These are phyloP conservation scores for Mangifera indica DNA, from an alignment of 345 rosid genomes.

Conservation along the genomic window DNA sequence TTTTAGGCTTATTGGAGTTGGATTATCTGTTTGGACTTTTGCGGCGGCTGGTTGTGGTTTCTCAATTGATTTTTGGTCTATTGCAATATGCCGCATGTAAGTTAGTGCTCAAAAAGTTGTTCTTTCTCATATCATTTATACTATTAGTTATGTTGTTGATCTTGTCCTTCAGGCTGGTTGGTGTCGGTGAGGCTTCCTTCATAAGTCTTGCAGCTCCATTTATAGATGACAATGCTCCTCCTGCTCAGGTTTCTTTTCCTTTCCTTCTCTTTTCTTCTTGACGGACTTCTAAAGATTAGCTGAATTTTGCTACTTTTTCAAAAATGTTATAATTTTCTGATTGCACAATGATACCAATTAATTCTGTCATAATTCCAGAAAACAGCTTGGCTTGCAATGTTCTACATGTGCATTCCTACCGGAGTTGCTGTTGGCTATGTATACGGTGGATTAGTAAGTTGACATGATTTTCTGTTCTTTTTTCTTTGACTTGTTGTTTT, in stretches of 20 bases:
- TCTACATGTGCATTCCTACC: constrained; percentile 96
- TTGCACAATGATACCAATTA: neutral
- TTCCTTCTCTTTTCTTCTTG: neutral
- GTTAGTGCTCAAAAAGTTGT: constrained; percentile 21
- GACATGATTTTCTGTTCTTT: neutral
- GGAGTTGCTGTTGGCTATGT: constrained; percentile 92
- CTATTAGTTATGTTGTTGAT: neutral
- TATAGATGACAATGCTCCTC: constrained; percentile 92
- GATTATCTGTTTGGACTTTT: constrained; percentile 87
- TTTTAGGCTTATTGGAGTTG: constrained; percentile 85
- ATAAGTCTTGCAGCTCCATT: constrained; percentile 98
- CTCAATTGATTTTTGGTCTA: constrained; percentile 82
- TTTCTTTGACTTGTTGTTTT: neutral
- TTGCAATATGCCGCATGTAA: constrained; percentile 80
- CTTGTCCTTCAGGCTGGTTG: constrained; percentile 69
- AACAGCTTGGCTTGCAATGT: constrained; percentile 87
- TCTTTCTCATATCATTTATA: neutral
- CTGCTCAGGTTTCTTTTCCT: constrained; percentile 51
- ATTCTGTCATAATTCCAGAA: constrained; percentile 47
- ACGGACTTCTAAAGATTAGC: neutral
- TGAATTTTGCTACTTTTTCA: neutral
- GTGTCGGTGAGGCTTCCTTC: constrained; percentile 98
- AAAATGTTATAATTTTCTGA: neutral
- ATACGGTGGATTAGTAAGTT: constrained; percentile 87
- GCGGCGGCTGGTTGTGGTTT: constrained; percentile 77